Percentiles rank a stretch among this genome's conserved stretches.
These are phyloP conservation scores for Fraxinus pennsylvanica DNA, from an alignment of 257 asterid species.

Conservation along the genomic window DNA sequence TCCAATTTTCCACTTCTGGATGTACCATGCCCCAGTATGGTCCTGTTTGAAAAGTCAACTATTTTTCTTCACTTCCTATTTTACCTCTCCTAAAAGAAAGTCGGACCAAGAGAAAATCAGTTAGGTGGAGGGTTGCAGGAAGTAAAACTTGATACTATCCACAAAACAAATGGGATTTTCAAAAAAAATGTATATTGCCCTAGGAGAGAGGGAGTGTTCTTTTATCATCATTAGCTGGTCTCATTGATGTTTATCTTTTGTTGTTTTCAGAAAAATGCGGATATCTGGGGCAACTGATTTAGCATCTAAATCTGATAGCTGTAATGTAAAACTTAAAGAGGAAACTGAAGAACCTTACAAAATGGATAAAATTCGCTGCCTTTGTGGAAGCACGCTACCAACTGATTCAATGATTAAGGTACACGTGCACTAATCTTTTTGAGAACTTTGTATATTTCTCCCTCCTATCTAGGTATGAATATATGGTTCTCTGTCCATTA, in stretches of 20 bases:
- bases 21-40: constrained; percentile 9
- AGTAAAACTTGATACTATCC: neutral
- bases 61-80: constrained; percentile 12
- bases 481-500: neutral
- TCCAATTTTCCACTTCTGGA: constrained; percentile 10
- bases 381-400: constrained; percentile 72
- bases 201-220: neutral
- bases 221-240: constrained; percentile 8
- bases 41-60: constrained; percentile 11
- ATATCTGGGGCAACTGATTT: constrained; percentile 73
- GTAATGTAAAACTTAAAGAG: constrained; percentile 46
- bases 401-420: constrained; percentile 89
- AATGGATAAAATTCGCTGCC: constrained; percentile 75
- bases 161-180: neutral
- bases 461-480: neutral
- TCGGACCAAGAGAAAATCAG: neutral
- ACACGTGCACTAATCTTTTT: constrained; percentile 9
- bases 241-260: constrained; percentile 10
- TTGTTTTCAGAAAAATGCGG: constrained; percentile 81
- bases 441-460: constrained; percentile 4
- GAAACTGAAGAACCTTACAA: constrained; percentile 65
- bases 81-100: constrained; percentile 11
- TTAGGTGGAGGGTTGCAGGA: constrained; percentile 7
- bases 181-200: neutral
- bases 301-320: constrained; percentile 76